phyloP scores from a whole-genome alignment of 1,139 yeast genomes.

The Pichia sp. region DNA sequence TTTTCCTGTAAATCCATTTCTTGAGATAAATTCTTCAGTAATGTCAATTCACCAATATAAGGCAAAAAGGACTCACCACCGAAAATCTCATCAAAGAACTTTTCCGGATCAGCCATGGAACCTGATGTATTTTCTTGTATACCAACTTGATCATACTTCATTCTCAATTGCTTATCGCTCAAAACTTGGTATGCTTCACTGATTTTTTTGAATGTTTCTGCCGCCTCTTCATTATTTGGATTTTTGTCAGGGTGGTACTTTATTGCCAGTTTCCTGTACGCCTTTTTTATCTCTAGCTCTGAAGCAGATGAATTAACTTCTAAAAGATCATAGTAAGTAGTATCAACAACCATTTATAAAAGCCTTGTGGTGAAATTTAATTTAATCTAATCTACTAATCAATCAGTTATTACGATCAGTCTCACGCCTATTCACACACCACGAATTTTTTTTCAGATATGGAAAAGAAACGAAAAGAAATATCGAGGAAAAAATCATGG shows the following conservation, averaged over 20 bases:
- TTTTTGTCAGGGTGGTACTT: conserved; percentile 92
- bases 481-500: no score
- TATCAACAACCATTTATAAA: conserved; percentile 72
- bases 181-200: conserved; percentile 82
- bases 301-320: conserved; percentile 66
- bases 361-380: background rate
- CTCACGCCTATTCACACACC: no score
- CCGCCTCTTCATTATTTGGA: conserved; percentile 79
- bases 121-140: conserved; percentile 44
- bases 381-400: no score
- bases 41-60: conserved; percentile 84
- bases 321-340: conserved; percentile 77
- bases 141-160: conserved; percentile 76
- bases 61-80: conserved; percentile 62
- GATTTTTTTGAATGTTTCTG: conserved; percentile 44
- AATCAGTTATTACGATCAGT: no score
- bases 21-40: conserved; percentile 71
- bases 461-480: no score
- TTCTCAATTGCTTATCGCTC: conserved; percentile 63
- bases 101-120: conserved; percentile 24
- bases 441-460: no score
- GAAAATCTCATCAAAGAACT: conserved; percentile 49
- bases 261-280: conserved; percentile 87
- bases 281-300: conserved; percentile 81
- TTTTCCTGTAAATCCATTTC: conserved; percentile 53